phyloP scores from a whole-genome alignment of 495 filamentous ascomycete genomes.

The Podospora appendiculata region DNA sequence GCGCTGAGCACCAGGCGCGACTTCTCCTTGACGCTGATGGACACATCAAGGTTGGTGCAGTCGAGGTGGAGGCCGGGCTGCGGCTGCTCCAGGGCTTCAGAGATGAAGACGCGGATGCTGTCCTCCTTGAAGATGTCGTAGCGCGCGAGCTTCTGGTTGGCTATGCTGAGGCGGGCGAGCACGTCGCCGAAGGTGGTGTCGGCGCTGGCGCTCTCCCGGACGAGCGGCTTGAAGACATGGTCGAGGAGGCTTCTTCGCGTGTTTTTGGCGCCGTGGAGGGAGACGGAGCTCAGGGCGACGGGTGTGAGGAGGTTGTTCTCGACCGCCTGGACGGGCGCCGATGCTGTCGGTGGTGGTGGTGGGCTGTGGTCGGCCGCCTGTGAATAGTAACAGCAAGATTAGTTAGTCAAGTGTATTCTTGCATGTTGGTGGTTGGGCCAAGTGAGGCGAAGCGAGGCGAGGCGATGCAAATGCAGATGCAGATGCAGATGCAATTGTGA shows the following conservation, averaged over 20 bases:
- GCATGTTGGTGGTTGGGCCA: too few species aligned
- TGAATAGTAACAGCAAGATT: too few species aligned
- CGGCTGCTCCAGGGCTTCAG: constrained; percentile 41
- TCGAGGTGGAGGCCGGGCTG: constrained; percentile 45
- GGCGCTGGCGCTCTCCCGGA: constrained; percentile 56
- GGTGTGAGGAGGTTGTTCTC: constrained; percentile 65
- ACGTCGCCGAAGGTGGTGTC: constrained; percentile 73
- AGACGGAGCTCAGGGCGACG: constrained; percentile 72
- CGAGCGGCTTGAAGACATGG: constrained; percentile 65
- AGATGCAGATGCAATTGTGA: too few species aligned
- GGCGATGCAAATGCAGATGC: too few species aligned
- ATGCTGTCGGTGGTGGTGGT: too few species aligned
- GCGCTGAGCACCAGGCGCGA: constrained; percentile 76
- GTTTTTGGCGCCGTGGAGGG: constrained; percentile 67
- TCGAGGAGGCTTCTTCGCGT: constrained; percentile 76
- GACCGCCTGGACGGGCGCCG: constrained; percentile 13
- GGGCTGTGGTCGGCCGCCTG: too few species aligned
- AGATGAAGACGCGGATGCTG: constrained; percentile 71
- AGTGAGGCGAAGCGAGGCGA: too few species aligned
- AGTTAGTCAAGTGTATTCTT: too few species aligned
- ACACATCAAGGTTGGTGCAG: constrained; percentile 69
- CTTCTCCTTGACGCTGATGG: constrained; percentile 68
- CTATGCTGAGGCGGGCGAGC: constrained; percentile 56
- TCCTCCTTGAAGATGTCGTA: constrained; percentile 87
- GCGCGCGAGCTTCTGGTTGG: constrained; percentile 64